Evolutionary conservation across 78 protist species (phyloP).

Genomic region (Speleostelium caveatum): DNA sequence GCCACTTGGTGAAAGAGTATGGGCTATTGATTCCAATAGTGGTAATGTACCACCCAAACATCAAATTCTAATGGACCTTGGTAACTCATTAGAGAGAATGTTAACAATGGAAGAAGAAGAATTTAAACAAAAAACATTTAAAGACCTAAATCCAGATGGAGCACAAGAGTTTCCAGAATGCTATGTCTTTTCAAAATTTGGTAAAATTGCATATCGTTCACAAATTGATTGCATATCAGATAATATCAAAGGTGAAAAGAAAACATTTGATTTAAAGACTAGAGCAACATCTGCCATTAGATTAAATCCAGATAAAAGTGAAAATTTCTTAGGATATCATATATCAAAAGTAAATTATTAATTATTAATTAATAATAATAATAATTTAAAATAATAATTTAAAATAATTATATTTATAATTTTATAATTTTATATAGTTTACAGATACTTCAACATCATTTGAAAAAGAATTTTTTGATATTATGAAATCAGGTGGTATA

Average conservation of each 20-base stretch:
- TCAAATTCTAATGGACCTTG: slow-evolving; percentile 71
- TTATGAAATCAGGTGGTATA: slow-evolving; percentile 74
- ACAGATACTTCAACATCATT: background rate
- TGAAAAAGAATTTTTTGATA: slow-evolving; percentile 83
- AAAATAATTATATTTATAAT: too few species aligned
- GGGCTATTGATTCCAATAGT: slow-evolving; percentile 51
- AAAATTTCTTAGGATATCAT: background rate
- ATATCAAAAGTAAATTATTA: slow-evolving; percentile 12
- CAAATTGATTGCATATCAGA: slow-evolving; percentile 84
- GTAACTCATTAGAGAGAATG: slow-evolving; percentile 83
- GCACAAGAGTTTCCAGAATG: slow-evolving; percentile 18
- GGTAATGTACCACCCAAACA: background rate
- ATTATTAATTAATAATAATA: too few species aligned
- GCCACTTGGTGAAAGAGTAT: background rate
- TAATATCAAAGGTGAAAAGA: background rate
- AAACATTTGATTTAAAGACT: slow-evolving; percentile 87
- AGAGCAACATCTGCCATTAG: slow-evolving; percentile 82
- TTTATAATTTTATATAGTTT: too few species aligned
- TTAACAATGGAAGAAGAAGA: slow-evolving; percentile 62
- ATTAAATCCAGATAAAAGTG: background rate
- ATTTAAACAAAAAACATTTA: slow-evolving; percentile 34
- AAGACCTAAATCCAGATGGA: background rate
- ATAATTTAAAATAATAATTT: too few species aligned
- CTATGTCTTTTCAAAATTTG: slow-evolving; percentile 47
- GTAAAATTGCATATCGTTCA: slow-evolving; percentile 54